Conservation (phyloP, 352 stramenopile genomes). For the Paralagenidium karlingii region DNA sequence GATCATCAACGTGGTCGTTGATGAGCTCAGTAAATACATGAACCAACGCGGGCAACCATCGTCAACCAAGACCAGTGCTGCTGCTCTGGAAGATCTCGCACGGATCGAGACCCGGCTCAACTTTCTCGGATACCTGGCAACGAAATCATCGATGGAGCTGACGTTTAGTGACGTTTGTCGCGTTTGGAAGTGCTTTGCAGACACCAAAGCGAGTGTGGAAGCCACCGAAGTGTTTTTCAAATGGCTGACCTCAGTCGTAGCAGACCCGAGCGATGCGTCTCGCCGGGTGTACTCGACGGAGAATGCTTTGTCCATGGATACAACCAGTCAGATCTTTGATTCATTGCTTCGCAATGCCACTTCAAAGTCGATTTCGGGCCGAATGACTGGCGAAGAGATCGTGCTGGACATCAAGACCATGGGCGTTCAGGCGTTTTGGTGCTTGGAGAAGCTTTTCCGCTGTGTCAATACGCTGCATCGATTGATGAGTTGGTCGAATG, state of each 20-base stretch:
- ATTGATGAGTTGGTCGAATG: background rate
- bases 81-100: background rate
- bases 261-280: background rate
- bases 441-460: slow-evolving; percentile 44
- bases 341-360: background rate
- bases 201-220: slow-evolving; percentile 13
- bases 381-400: slow-evolving; percentile 7
- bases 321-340: background rate
- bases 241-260: slow-evolving; percentile 20
- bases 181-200: slow-evolving; percentile 47
- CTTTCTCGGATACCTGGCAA: too few species aligned
- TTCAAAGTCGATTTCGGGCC: background rate
- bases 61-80: too few species aligned
- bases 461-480: slow-evolving; percentile 32
- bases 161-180: slow-evolving; percentile 40
- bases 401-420: slow-evolving; percentile 33
- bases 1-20: slow-evolving; percentile 40
- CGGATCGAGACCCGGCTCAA: too few species aligned
- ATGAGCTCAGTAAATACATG: slow-evolving; percentile 26
- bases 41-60: too few species aligned
- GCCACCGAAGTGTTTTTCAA: slow-evolving; percentile 53
- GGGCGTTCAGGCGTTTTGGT: slow-evolving; percentile 37
- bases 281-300: too few species aligned
- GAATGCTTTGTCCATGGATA: background rate
- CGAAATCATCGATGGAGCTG: slow-evolving; percentile 50